These are phyloP conservation scores for Chalaropsis thielavioides DNA, from an alignment of 2,329 filamentous ascomycete species.

Conservation along the genomic window DNA sequence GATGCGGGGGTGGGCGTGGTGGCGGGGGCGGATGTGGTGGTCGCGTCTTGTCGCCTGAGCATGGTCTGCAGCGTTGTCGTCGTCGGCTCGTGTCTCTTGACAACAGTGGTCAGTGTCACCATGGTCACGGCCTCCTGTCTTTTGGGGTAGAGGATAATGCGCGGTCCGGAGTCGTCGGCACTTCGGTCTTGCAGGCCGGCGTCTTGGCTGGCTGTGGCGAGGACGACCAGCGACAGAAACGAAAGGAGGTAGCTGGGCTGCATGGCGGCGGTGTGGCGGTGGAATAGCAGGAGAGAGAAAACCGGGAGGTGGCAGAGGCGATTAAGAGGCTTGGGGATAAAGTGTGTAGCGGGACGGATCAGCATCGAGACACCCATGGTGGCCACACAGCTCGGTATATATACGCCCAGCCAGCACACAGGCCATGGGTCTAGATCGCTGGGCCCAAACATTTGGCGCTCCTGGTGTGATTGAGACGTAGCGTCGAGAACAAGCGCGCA, in stretches of 20 bases:
- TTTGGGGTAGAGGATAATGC: background rate
- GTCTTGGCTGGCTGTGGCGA: background rate
- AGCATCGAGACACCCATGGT: background rate
- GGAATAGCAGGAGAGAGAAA: background rate
- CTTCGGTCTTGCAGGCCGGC: background rate
- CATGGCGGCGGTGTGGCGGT: background rate
- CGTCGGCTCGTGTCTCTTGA: background rate
- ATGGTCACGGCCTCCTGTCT: background rate
- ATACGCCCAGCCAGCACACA: background rate
- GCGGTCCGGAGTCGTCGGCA: background rate
- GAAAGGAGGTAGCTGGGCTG: slow-evolving; percentile 4
- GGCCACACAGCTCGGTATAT: background rate
- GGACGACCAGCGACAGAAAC: background rate
- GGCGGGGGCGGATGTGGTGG: background rate
- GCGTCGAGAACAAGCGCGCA: background rate
- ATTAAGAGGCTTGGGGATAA: background rate
- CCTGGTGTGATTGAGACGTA: background rate
- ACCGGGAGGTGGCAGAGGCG: background rate
- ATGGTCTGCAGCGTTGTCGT: too few relatives aligned
- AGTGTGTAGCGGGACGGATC: background rate
- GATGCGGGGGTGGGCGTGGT: background rate
- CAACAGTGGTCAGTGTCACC: background rate
- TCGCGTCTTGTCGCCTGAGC: background rate
- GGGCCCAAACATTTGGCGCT: background rate
- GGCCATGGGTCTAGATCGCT: background rate